Evolutionary conservation across 805 yeast genomes (phyloP), one percentile per base, ranked within the genome.

Genomic region (Hanseniaspora osmophila): DNA sequence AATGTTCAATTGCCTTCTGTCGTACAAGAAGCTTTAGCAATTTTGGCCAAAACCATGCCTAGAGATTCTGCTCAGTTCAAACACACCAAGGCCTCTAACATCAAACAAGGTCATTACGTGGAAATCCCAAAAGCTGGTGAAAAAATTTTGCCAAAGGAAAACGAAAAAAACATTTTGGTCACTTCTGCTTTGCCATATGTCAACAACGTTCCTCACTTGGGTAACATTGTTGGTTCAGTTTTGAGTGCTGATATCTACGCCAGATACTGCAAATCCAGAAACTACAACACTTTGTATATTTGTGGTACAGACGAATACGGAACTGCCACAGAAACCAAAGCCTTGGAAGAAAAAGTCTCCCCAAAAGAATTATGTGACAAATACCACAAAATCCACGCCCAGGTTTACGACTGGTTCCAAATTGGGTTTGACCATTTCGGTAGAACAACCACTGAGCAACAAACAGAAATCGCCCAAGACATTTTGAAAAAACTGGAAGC

Each of bases 281-380:
- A 86, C 63, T 80, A 81, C 67, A 92, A 88, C 62, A 71, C 95
- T 17, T 68, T 92, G 52, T 92, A 69, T 58, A 67, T 92, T 47
- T 87, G 98, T 66, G 99, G 99, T 67, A 92, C 98, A 35, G 99
- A 92, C 62, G 99, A 92, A 67, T 92, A 92, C 62, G 99, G 99
- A 62, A 92, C 99, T 47, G 99, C 99, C 41, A 92, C 98, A 13
- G 99, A 92, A 65, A 92, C 98, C 29, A 92, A 90, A 67, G 98
- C 98, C 10, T 67, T 92, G 43, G 97, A 90, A 62, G 98, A 92
- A 59, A 79, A 82, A 38, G 82, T 84, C 49, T 74, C 94, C 2
- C 98, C 99, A 43, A 70, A 76, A 55, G 81, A 86, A 61, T 71
- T 92, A 55, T 92, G 97, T 72, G 86, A 82, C 64, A 92, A 90